Conservation (phyloP, 2,329 filamentous ascomycete species). For the Ophiostoma fasciatum region DNA sequence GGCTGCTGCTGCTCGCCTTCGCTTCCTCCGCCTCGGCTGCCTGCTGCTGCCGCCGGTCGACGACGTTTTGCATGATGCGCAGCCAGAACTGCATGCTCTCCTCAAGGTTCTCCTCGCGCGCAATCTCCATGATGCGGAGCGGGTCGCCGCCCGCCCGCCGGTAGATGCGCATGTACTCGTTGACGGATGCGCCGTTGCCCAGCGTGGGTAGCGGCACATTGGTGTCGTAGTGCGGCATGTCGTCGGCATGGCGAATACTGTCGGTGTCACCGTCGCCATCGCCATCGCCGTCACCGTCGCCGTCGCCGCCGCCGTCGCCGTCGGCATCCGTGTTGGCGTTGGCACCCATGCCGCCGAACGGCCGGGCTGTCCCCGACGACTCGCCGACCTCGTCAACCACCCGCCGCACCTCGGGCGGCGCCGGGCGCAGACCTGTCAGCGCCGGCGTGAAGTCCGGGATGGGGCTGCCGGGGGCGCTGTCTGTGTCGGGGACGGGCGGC, state of each 20-base stretch:
- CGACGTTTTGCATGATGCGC: constrained; percentile 30
- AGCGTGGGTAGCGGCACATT: not conserved
- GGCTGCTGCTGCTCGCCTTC: not conserved
- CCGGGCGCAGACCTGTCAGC: too few relatives aligned
- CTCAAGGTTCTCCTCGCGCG: constrained; percentile 43
- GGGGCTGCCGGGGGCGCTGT: too few relatives aligned
- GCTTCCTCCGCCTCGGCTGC: not conserved
- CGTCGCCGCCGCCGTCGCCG: too few relatives aligned
- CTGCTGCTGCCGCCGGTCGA: constrained; percentile 8
- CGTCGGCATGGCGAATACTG: not conserved
- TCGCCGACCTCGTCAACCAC: too few relatives aligned
- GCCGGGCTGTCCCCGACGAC: too few relatives aligned
- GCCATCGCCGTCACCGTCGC: not conserved
- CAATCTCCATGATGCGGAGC: constrained; percentile 42
- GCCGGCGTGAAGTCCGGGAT: too few relatives aligned
- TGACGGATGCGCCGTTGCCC: constrained; percentile 17
- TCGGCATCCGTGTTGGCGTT: too few relatives aligned
- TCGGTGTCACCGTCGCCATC: not conserved
- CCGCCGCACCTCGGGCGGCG: too few relatives aligned
- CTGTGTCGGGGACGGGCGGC: too few relatives aligned
- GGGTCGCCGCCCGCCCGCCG: constrained; percentile 44
- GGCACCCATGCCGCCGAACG: too few relatives aligned
- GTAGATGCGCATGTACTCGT: constrained; percentile 40
- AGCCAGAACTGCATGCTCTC: constrained; percentile 46
- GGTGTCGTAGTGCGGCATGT: constrained; percentile 1